phyloP scores from a whole-genome alignment of 768 basidiomycete species.

The Podaxis carcinomalis region DNA sequence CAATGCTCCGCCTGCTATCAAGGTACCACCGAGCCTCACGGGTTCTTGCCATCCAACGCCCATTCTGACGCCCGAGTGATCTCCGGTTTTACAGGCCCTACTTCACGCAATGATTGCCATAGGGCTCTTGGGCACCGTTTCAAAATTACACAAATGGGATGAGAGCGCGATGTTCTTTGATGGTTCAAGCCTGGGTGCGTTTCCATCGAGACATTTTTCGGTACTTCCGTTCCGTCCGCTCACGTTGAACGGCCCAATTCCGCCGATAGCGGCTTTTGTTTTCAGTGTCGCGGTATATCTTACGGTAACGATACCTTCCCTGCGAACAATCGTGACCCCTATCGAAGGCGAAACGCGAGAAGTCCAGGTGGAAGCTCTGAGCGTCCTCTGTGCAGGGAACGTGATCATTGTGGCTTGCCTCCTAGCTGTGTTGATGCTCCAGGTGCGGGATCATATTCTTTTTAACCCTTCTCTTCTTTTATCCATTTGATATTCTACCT shows the following conservation, averaged over 20 bases:
- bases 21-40: conserved; percentile 44
- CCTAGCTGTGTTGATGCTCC: conserved; percentile 60
- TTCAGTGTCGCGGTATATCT: conserved; percentile 79
- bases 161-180: conserved; percentile 96
- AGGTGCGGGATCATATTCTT: conserved; percentile 45
- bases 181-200: conserved; percentile 79
- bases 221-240: background rate
- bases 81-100: conserved; percentile 52
- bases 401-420: conserved; percentile 74
- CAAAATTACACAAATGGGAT: conserved; percentile 83
- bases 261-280: conserved; percentile 58
- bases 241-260: background rate
- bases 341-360: conserved; percentile 48
- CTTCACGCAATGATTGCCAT: conserved; percentile 83
- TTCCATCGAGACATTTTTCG: background rate
- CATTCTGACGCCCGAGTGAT: background rate
- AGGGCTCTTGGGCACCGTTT: conserved; percentile 67
- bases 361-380: conserved; percentile 76
- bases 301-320: conserved; percentile 72
- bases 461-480: conserved; percentile 11
- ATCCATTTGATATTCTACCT: background rate
- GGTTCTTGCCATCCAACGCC: background rate
- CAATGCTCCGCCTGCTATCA: conserved; percentile 90
- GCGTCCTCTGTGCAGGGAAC: conserved; percentile 82
- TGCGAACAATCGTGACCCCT: conserved; percentile 73